Conservation (phyloP, 1,284 basidiomycete species). For the Irpex sp. region DNA sequence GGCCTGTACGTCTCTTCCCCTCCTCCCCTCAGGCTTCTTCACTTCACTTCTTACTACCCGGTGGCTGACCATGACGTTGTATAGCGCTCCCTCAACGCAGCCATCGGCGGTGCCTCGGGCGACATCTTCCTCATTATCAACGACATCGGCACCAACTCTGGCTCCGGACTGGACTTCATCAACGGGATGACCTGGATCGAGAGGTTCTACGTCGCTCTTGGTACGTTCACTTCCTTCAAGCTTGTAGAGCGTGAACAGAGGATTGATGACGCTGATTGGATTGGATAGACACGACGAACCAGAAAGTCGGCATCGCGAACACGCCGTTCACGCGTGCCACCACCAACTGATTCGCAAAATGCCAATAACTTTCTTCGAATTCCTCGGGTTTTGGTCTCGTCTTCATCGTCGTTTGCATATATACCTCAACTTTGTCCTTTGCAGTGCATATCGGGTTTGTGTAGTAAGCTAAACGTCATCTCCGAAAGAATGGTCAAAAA, state of each 20-base stretch:
- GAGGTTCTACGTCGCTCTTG: conserved; percentile 12
- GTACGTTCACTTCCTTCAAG: conserved; percentile 1
- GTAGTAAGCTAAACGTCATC: too few species aligned
- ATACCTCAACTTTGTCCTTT: too few species aligned
- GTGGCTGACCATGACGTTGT: not conserved
- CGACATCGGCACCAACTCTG: conserved; percentile 11
- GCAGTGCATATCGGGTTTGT: too few species aligned
- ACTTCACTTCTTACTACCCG: too few species aligned
- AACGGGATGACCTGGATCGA: conserved; percentile 15
- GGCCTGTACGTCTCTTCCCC: conserved; percentile 39
- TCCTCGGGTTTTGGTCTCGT: not conserved
- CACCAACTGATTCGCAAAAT: conserved; percentile 3
- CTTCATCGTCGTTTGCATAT: not conserved
- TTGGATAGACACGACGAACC: conserved; percentile 7
- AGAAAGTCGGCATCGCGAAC: conserved; percentile 10
- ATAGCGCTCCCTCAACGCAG: conserved; percentile 8
- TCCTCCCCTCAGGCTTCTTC: not conserved
- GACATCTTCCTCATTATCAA: conserved; percentile 10
- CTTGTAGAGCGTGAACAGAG: not conserved
- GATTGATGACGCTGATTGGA: not conserved
- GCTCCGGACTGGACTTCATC: conserved; percentile 12
- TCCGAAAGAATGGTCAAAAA: too few species aligned
- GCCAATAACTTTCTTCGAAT: not conserved
- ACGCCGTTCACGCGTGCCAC: conserved; percentile 12
- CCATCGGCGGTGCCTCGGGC: conserved; percentile 7